Base-by-base conservation (phyloP, 495 filamentous ascomycete species). In the Darksidea phi region DNA sequence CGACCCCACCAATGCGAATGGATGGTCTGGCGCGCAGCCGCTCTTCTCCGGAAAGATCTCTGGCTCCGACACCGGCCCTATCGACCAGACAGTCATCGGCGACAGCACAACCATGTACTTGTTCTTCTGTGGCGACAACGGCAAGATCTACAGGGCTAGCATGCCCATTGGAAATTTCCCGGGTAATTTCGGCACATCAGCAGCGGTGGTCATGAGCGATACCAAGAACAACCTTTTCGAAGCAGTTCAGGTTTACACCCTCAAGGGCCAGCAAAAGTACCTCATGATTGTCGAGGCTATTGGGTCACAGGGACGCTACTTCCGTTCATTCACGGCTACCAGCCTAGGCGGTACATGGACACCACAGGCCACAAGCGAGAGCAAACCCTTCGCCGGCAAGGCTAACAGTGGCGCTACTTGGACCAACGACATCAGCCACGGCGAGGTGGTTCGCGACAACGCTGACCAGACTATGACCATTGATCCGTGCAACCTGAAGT, bases 131-230 rank as follows among this genome's bases (percentile, higher is more conserved):
- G 69, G 67, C 28, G 66, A 69, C 55, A 67, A 67, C 18, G 66
- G 66, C 34, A 60, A 67, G 21, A 61, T 71, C 23, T 71, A 69
- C 60, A 58, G 69, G 43, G 56, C 66, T 34, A 56, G 59, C 47
- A 69, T 67, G 41, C 32, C 66, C 12, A 37, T 71, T 13, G 57
- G 49, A 18, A 66, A 64, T 49, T 71, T 71, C 59, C 69, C 69
- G 7, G 53, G 41, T 55, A 75, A 66, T 64, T 86, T 88, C 67
- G 69, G 69, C 36, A 61, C 57, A 17, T 15, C 38, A 13, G 41
- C 54, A 1, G 34, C 62, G 28, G 50, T 63, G 38, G 51, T 71
- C 66, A 54, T 69, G 36, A 20, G n/a, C 52, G 63, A 69, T 48
- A 21, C 59, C n/a, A 59, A 38, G 24, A 61, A 69, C 57, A 58